A percentile compares a stretch with the other conserved stretches of the same genome.
phyloP scores from a whole-genome alignment of 768 basidiomycete species.

The Tubosaeta sp. region DNA sequence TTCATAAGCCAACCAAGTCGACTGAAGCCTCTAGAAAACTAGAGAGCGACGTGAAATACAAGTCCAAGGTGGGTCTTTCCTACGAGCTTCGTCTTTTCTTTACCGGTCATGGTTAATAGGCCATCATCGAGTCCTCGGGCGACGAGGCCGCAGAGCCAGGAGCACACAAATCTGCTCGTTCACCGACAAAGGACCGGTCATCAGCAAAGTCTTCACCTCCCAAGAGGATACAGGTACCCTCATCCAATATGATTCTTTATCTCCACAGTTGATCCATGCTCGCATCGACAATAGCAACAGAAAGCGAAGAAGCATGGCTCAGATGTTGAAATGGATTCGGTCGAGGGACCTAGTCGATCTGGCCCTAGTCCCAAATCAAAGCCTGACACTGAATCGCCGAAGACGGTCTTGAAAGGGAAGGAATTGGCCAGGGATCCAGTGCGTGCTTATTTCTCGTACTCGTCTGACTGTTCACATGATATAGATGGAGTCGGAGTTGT shows the following conservation, averaged over 20 bases:
- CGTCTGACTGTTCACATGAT: slow-evolving; percentile 19
- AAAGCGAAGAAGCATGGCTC: slow-evolving; percentile 3
- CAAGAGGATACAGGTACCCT: slow-evolving; percentile 13
- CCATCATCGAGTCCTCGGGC: slow-evolving; percentile 27
- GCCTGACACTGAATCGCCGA: neutral
- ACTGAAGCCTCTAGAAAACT: slow-evolving; percentile 11
- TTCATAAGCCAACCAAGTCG: slow-evolving; percentile 9
- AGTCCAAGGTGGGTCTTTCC: slow-evolving; percentile 22
- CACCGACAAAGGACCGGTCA: slow-evolving; percentile 8
- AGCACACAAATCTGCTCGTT: neutral
- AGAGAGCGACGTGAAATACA: slow-evolving; percentile 19
- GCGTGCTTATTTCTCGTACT: slow-evolving; percentile 1
- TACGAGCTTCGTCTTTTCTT: neutral
- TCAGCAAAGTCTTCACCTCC: slow-evolving; percentile 2
- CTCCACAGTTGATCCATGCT: neutral
- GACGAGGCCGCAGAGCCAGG: slow-evolving; percentile 19
- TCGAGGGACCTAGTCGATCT: slow-evolving; percentile 9
- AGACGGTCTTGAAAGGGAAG: slow-evolving; percentile 10
- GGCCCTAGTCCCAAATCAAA: slow-evolving; percentile 6
- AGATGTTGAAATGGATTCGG: slow-evolving; percentile 3
- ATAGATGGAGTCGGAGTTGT: slow-evolving; percentile 45
- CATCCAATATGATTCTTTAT: neutral
- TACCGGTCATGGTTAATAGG: slow-evolving; percentile 7
- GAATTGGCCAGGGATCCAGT: slow-evolving; percentile 16
- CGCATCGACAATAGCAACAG: neutral